Percentiles rank a stretch among this genome's conserved stretches.
phyloP scores from a whole-genome alignment of 148 eudicot genomes.

The Vaccinium myrtillus region DNA sequence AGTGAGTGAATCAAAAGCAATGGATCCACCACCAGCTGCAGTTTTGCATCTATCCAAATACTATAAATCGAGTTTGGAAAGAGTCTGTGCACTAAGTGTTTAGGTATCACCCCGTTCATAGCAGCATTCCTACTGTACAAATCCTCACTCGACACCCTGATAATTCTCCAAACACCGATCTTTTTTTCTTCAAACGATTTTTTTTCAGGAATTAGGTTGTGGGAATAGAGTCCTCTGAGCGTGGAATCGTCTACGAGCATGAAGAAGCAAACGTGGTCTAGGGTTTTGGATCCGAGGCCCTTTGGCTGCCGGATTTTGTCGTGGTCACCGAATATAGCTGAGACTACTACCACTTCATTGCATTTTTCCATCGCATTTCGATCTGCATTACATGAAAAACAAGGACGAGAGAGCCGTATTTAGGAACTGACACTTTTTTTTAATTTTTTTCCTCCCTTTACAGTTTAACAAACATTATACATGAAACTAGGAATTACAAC shows the following conservation, averaged over 20 bases:
- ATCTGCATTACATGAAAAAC: constrained; percentile 38
- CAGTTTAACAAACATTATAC: background rate
- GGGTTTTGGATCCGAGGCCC: constrained; percentile 73
- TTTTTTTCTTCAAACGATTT: constrained; percentile 24
- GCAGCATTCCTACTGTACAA: constrained; percentile 61
- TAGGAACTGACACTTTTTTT: background rate
- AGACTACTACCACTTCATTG: constrained; percentile 69
- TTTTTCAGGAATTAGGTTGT: constrained; percentile 47
- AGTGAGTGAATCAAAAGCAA: constrained; percentile 74
- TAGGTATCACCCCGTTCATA: constrained; percentile 88
- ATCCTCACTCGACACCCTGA: constrained; percentile 39
- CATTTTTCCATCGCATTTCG: constrained; percentile 57
- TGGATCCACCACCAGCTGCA: constrained; percentile 89
- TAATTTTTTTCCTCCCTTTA: background rate
- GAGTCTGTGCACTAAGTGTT: constrained; percentile 83
- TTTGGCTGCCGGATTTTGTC: constrained; percentile 93
- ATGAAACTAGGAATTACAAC: background rate
- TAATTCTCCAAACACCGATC: constrained; percentile 82
- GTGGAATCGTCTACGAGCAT: constrained; percentile 85
- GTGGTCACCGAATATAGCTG: constrained; percentile 85
- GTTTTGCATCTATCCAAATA: constrained; percentile 87
- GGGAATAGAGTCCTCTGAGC: constrained; percentile 44
- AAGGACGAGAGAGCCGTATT: background rate
- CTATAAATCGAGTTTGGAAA: constrained; percentile 78
- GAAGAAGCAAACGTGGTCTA: constrained; percentile 70